Percentiles rank a stretch among this genome's conserved stretches.
Conservation (phyloP, 2,329 filamentous ascomycete species). For the Periconia macrospinosa region DNA sequence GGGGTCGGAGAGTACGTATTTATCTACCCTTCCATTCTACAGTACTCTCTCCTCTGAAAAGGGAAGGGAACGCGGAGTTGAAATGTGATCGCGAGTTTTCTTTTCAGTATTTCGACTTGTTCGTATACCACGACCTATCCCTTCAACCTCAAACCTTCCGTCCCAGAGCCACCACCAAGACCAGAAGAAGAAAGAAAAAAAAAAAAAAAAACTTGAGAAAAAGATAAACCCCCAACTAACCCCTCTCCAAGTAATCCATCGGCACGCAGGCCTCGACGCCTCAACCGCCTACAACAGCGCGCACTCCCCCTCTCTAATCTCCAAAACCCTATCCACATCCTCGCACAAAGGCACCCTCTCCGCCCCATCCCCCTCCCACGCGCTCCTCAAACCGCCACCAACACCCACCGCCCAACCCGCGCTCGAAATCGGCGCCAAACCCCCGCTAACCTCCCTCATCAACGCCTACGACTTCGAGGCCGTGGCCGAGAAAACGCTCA, state of each 20-base stretch:
- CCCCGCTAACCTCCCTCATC: conserved; percentile 43
- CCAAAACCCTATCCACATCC: conserved; percentile 35
- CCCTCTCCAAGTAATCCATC: conserved; percentile 15
- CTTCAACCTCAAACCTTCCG: too few species aligned
- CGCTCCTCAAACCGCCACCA: conserved; percentile 10
- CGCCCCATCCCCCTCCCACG: not conserved
- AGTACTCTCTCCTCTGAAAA: too few species aligned
- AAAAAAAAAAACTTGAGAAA: not conserved
- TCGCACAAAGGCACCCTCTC: conserved; percentile 28
- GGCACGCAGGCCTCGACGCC: conserved; percentile 23
- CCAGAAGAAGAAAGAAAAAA: not conserved
- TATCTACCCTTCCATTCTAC: not conserved
- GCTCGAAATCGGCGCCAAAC: conserved; percentile 26
- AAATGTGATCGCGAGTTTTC: too few species aligned
- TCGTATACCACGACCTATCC: too few species aligned
- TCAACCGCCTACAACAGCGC: conserved; percentile 52
- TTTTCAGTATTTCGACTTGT: too few species aligned
- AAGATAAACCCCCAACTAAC: not conserved
- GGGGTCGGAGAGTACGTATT: conserved; percentile 42
- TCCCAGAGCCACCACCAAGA: too few species aligned
- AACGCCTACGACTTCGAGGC: conserved; percentile 49
- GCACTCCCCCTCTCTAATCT: conserved; percentile 48
- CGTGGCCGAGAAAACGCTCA: conserved; percentile 40
- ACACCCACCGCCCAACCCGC: conserved; percentile 5
- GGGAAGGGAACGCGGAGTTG: too few species aligned